Base-by-base conservation (phyloP, 768 basidiomycete genomes). In the Lanmaoa pseudosensibilis region DNA sequence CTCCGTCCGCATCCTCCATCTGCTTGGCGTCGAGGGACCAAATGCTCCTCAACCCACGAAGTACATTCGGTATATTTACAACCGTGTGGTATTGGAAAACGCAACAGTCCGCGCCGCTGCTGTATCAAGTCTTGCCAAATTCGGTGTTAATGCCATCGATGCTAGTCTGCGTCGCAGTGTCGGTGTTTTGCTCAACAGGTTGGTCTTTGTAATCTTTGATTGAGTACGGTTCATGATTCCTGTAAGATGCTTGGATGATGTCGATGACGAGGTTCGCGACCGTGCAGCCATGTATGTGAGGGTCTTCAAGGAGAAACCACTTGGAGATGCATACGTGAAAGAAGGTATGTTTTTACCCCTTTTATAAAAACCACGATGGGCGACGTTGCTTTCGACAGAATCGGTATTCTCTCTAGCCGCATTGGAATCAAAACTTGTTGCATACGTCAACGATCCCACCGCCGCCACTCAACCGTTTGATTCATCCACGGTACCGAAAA, bases 31-130 rank as follows among this genome's bases (percentile, higher is more conserved):
- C 55, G 97, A 99, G 75, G 97, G 96, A 11, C 96, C 97, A 33
- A 92, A 92, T 70, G 88, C 95, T 30, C 86, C 89, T n/a, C 91
- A 97, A 72, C 97, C 97, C 12, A 88, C 93, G 50, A 98, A 98
- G 75, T 99, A 96, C 71, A 99, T 99, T 70, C 90, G 97, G 43
- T 98, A 95, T 79, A 99, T 99, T 69, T 99, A 99, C 76, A 99
- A 99, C 75, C 94, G 97, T 30, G 97, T 99, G 23, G 94, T 99
- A 16, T 77, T 99, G 65, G 97, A 99, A 75, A 99, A 98, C 65
- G 94, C 97, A 6, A 94, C 95, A 45, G 97, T 99, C 49, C 82
- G 97, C 59, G 96, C 97, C 19, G 97, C 97, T 2, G 97, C 97
- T 23, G 96, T 99, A 11, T 80, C 92, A 19, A 92, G 90, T 65